Evolutionary conservation across 192 early-diverging fungal genomes (phyloP), one percentile per base, ranked within the genome.

Genomic region (Kickxella alabastrina): DNA sequence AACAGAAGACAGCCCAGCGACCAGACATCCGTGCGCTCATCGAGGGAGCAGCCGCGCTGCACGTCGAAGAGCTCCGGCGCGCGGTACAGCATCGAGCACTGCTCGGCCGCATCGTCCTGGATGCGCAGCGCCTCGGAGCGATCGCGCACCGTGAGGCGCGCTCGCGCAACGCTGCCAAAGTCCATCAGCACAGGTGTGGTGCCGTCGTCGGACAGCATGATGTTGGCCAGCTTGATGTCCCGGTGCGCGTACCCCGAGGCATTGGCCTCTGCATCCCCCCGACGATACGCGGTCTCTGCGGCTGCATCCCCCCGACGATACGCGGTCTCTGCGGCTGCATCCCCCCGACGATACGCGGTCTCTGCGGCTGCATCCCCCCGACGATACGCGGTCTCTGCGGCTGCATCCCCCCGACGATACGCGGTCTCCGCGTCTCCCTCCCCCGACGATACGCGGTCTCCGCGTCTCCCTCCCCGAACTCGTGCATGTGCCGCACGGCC

Each of bases 11-110:
- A 87, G 4, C 88, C 88, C 9, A 90, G 66, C 2, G 83, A 76
- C 88, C 88, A 90, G n/a, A 90, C 78, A 57, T 90, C 88, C 14
- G 85, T 82, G 39, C 85, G 81, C 59, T 85, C 82, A 49, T 87
- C 83, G 31, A 90, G 46, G 8, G 56, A 59, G 1, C 64, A 52
- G 1, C 67, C 83, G 0, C 79, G 75, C 50, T 85, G 83, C 32
- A 90, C 86, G 68, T 90, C 88, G 68, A 90, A 90, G 22, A 90
- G 69, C 56, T 90, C 88, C 1, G 88, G 88, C 12, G 88, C 86
- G 7, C 88, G 67, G 43, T 87, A 90, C 39, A 86, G 78, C 86
- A 87, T 83, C 1, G 86, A 78, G 44, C 85, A 85, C 45, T 80
- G 61, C 47, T 85, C 78, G 8, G 83, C 83, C 9, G 88, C 88